These are phyloP conservation scores for Annulohypoxylon maeteangense DNA, from an alignment of 495 filamentous ascomycete species.

Conservation along the genomic window DNA sequence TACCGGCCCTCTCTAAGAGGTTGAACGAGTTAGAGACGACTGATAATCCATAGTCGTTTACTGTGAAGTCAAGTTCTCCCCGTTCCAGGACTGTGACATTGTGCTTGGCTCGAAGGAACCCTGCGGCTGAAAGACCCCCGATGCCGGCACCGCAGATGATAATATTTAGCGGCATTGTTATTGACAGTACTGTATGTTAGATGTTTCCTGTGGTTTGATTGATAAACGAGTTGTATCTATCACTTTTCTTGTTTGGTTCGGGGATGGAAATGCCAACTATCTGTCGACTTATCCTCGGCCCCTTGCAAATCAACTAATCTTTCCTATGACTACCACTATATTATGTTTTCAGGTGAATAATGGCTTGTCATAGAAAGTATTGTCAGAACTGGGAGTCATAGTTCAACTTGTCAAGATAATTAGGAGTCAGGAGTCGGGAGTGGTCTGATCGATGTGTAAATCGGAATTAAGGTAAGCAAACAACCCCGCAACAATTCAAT, in stretches of 20 bases:
- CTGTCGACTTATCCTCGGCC: not conserved
- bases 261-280: not conserved
- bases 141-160: slow-evolving; percentile 45
- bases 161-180: slow-evolving; percentile 38
- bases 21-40: slow-evolving; percentile 44
- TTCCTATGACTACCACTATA: not conserved
- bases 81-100: slow-evolving; percentile 47
- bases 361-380: not conserved
- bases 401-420: not conserved
- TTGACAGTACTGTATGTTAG: not conserved
- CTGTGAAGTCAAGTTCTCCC: slow-evolving; percentile 40
- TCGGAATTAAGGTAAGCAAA: not conserved
- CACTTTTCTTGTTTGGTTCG: not conserved
- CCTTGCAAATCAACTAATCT: not conserved
- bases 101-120: slow-evolving; percentile 43
- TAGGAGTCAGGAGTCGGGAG: not conserved
- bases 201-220: not conserved
- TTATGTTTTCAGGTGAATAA: not conserved
- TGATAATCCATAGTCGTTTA: slow-evolving; percentile 45
- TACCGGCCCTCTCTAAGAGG: slow-evolving; percentile 41
- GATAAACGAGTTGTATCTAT: not conserved
- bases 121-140: slow-evolving; percentile 42
- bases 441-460: too few species aligned
- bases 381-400: not conserved
- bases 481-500: not conserved